phyloP scores from a whole-genome alignment of 2,329 filamentous ascomycete species.

The Dothistroma septosporum region DNA sequence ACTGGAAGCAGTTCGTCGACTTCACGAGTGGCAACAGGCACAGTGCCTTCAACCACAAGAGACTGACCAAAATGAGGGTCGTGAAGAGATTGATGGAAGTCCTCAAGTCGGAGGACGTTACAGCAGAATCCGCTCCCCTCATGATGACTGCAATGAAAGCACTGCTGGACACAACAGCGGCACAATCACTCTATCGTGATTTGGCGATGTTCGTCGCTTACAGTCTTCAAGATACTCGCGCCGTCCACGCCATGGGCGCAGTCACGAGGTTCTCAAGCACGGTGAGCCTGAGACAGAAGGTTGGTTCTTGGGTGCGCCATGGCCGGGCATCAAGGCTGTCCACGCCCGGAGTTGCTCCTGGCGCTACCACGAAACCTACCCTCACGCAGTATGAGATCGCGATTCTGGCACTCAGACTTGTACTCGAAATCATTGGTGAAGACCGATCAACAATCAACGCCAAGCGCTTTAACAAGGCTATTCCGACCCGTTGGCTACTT shows the following conservation, averaged over 20 bases:
- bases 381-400: slow-evolving; percentile 30
- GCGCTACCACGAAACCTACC: slow-evolving; percentile 8
- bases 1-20: slow-evolving; percentile 85
- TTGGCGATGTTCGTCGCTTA: slow-evolving; percentile 92
- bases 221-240: slow-evolving; percentile 65
- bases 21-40: slow-evolving; percentile 90
- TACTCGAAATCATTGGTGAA: slow-evolving; percentile 27
- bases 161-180: slow-evolving; percentile 75
- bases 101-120: slow-evolving; percentile 77
- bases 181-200: slow-evolving; percentile 78
- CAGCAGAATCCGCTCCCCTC: slow-evolving; percentile 65
- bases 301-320: slow-evolving; percentile 28
- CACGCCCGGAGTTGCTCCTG: slow-evolving; percentile 24
- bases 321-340: slow-evolving; percentile 24
- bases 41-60: slow-evolving; percentile 84
- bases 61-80: slow-evolving; percentile 84
- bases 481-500: slow-evolving; percentile 77
- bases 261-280: slow-evolving; percentile 27
- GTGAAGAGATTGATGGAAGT: slow-evolving; percentile 87
- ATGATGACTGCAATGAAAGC: slow-evolving; percentile 77
- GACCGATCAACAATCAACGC: slow-evolving; percentile 26
- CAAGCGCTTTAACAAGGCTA: slow-evolving; percentile 79
- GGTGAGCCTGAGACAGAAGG: slow-evolving; percentile 27
- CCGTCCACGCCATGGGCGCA: slow-evolving; percentile 22
- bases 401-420: slow-evolving; percentile 26